Conservation (phyloP, 192 early-diverging fungal species). For the Podila horticola region DNA sequence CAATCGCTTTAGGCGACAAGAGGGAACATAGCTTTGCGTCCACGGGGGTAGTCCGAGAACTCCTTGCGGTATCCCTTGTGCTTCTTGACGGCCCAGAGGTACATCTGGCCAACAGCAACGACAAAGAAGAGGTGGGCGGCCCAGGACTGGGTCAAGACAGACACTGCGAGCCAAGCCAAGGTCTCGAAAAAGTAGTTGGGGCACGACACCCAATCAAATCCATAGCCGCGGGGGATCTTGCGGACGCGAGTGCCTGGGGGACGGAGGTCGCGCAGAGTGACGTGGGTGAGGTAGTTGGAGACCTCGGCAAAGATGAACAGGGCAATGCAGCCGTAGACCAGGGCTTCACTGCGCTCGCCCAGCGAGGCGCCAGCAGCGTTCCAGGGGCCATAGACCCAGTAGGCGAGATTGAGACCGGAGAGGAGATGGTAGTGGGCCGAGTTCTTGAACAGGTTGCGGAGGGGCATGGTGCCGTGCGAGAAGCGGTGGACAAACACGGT, state of each 20-base stretch:
- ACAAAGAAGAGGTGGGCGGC: slow-evolving; percentile 71
- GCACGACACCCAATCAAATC: slow-evolving; percentile 88
- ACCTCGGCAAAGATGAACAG: slow-evolving; percentile 76
- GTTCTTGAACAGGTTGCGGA: slow-evolving; percentile 94
- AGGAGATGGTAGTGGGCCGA: slow-evolving; percentile 93
- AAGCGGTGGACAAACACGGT: slow-evolving; percentile 94
- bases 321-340: slow-evolving; percentile 30
- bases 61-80: slow-evolving; percentile 90
- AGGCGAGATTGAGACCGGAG: slow-evolving; percentile 86
- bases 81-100: slow-evolving; percentile 96
- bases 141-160: slow-evolving; percentile 75
- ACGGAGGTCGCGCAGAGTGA: slow-evolving; percentile 90
- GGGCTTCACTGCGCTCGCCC: slow-evolving; percentile 51
- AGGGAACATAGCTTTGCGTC: slow-evolving; percentile 83
- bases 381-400: slow-evolving; percentile 89
- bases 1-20: slow-evolving; percentile 61
- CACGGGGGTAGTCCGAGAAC: slow-evolving; percentile 90
- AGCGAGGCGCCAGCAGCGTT: slow-evolving; percentile 61
- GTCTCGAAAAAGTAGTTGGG: slow-evolving; percentile 96
- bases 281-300: slow-evolving; percentile 86
- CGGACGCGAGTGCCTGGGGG: slow-evolving; percentile 88
- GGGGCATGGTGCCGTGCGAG: slow-evolving; percentile 95
- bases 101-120: slow-evolving; percentile 88
- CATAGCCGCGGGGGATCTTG: slow-evolving; percentile 91
- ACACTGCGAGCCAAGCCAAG: slow-evolving; percentile 81